A percentile compares a stretch with the other conserved stretches of the same genome.
Conservation (phyloP, 2,329 filamentous ascomycete genomes). For the Fusarium sp. region DNA sequence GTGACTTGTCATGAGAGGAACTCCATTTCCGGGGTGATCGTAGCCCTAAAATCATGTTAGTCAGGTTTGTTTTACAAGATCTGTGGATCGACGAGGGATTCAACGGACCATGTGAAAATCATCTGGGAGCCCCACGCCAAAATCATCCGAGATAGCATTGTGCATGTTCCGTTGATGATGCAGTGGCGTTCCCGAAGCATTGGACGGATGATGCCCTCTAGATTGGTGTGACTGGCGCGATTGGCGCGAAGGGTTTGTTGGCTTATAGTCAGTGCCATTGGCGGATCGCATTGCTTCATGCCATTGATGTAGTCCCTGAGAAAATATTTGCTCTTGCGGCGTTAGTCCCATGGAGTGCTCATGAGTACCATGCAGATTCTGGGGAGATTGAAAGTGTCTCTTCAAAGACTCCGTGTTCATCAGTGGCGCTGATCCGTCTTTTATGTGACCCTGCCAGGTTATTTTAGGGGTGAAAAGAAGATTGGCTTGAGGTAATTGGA, state of each 20-base stretch:
- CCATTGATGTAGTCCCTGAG: not conserved
- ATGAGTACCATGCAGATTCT: not conserved
- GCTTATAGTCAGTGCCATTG: not conserved
- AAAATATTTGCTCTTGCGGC: not conserved
- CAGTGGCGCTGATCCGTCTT: not conserved
- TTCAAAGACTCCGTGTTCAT: not conserved
- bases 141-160: not conserved
- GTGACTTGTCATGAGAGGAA: not conserved
- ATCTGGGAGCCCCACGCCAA: not conserved
- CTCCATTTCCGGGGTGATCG: not conserved
- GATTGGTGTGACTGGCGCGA: not conserved
- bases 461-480: not conserved
- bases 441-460: not conserved
- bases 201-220: not conserved
- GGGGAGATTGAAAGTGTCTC: not conserved
- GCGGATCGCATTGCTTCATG: not conserved
- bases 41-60: not conserved
- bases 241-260: not conserved
- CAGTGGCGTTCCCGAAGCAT: not conserved
- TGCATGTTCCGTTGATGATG: not conserved
- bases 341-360: not conserved
- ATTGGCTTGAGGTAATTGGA: not conserved
- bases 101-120: not conserved
- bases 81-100: not conserved
- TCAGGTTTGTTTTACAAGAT: not conserved